Evolutionary conservation across 192 early-diverging fungal genomes (phyloP), one percentile per base, ranked within the genome.

Genomic region (Kickxella alabastrina): DNA sequence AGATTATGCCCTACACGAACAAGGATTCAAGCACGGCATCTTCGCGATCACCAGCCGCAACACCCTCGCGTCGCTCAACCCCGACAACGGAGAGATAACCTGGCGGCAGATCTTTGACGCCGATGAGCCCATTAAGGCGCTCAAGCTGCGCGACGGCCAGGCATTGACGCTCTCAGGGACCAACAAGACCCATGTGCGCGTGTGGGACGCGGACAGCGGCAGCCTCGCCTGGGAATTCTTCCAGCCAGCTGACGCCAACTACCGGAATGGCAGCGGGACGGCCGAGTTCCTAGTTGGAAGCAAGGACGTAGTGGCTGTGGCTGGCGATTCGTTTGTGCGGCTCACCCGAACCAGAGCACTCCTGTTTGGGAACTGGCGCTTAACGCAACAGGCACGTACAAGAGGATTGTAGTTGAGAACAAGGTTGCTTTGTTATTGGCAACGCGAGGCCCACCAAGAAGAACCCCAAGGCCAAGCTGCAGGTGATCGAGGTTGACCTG

Each of bases 51-150:
- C 90, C n/a, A 80, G 85, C 32, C 82, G 78, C 44, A 86, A 89
- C 55, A 81, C 85, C n/a, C 50, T 95, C 42, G 88, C 91, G 0
- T 70, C 82, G 23, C 43, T 95, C 35, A 75, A 74, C 50, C 57
- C 85, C 6, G 74, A 77, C 43, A 83, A 57, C 48, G 92, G 92
- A 3, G 77, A 80, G 35, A 71, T 88, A 48, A 80, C 68, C 27
- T 95, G 92, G 92, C 80, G 92, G 35, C 90, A 92, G 43, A 48
- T 83, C 10, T 65, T 91, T 15, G 77, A 76, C 8, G 57, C 66
- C 15, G 59, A 70, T 43, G 88, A 90, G 24, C 54, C 61, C 0
- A 68, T 95, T 37, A 51, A 66, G 22, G 52, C 59, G 4, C 65
- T 88, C 32, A 59, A 71, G 37, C 42, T 64, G 24, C 49, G 75